phyloP scores from a whole-genome alignment of 2,329 filamentous ascomycete genomes.

The Diaporthe sp. region DNA sequence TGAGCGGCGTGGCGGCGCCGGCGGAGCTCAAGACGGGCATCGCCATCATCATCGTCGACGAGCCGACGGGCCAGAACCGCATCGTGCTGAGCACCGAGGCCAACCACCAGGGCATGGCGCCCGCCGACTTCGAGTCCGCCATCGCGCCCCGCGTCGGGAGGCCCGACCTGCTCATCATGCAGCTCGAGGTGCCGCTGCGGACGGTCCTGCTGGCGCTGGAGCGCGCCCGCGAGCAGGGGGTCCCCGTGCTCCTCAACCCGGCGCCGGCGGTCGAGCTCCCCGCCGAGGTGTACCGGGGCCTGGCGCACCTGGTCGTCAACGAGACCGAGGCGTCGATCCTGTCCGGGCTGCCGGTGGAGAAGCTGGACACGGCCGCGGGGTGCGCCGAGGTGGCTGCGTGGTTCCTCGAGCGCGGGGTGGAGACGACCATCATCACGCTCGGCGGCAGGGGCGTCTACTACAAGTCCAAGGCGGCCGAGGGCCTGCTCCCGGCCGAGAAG shows the following conservation, averaged over 20 bases:
- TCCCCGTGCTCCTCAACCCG: constrained; percentile 85
- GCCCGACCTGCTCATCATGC: constrained; percentile 79
- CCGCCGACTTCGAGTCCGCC: constrained; percentile 2
- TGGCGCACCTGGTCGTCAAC: constrained; percentile 89
- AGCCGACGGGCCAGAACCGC: constrained; percentile 79
- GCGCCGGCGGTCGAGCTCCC: constrained; percentile 82
- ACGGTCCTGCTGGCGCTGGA: constrained; percentile 74
- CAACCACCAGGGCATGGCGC: constrained; percentile 61
- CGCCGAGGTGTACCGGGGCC: constrained; percentile 71
- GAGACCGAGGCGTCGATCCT: constrained; percentile 89
- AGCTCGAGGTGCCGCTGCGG: constrained; percentile 80
- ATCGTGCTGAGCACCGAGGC: constrained; percentile 82
- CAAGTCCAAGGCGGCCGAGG: constrained; percentile 59
- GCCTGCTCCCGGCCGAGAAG: constrained; percentile 73
- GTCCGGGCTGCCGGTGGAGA: constrained; percentile 65
- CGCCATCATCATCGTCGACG: constrained; percentile 82
- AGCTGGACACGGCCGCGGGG: constrained; percentile 62
- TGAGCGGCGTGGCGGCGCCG: constrained; percentile 62
- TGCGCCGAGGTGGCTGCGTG: constrained; percentile 63
- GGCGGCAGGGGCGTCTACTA: constrained; percentile 85
- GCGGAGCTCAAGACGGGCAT: constrained; percentile 72
- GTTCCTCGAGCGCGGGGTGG: constrained; percentile 79
- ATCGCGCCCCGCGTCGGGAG: constrained; percentile 40
- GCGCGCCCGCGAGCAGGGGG: constrained; percentile 59
- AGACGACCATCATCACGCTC: constrained; percentile 86